A percentile compares a stretch with the other conserved stretches of the same genome.
Evolutionary conservation across 768 basidiomycete genomes (phyloP).

Genomic region (Dacryopinax spathularia): DNA sequence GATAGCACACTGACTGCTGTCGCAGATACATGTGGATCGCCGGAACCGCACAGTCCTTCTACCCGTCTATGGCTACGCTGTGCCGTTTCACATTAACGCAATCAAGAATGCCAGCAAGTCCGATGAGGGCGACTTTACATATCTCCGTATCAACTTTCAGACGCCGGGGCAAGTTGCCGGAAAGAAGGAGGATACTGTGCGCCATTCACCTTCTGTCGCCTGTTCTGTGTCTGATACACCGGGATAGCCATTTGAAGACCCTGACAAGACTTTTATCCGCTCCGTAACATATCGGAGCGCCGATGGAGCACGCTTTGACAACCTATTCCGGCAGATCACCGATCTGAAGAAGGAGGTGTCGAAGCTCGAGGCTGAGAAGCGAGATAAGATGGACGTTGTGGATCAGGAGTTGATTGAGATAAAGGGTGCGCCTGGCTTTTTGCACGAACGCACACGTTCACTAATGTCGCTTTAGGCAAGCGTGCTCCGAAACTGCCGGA

Average conservation of each 20-base stretch:
- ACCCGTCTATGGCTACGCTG: conserved; percentile 88
- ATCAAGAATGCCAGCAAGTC: conserved; percentile 97
- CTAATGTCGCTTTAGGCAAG: neutral
- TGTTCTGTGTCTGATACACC: neutral
- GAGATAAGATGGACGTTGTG: conserved; percentile 94
- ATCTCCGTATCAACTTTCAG: conserved; percentile 93
- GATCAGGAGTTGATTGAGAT: conserved; percentile 88
- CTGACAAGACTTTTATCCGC: conserved; percentile 89
- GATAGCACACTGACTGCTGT: neutral
- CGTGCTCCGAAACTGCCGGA: conserved; percentile 72
- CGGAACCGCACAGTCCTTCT: conserved; percentile 80
- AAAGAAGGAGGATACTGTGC: conserved; percentile 94
- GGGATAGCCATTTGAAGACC: conserved; percentile 84
- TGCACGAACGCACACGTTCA: neutral
- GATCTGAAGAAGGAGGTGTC: conserved; percentile 93
- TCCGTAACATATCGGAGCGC: conserved; percentile 86
- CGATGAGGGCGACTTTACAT: conserved; percentile 90
- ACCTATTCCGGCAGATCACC: conserved; percentile 79
- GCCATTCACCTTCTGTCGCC: conserved; percentile 14
- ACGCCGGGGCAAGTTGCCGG: conserved; percentile 94
- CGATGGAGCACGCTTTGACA: conserved; percentile 79
- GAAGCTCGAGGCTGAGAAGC: conserved; percentile 94
- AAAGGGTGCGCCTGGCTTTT: conserved; percentile 38
- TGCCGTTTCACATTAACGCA: conserved; percentile 95
- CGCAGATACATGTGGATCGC: conserved; percentile 78